Percentiles rank a stretch among this genome's conserved stretches.
Evolutionary conservation across 2,329 filamentous ascomycete species (phyloP).

Genomic region (Calonectria pteridis): DNA sequence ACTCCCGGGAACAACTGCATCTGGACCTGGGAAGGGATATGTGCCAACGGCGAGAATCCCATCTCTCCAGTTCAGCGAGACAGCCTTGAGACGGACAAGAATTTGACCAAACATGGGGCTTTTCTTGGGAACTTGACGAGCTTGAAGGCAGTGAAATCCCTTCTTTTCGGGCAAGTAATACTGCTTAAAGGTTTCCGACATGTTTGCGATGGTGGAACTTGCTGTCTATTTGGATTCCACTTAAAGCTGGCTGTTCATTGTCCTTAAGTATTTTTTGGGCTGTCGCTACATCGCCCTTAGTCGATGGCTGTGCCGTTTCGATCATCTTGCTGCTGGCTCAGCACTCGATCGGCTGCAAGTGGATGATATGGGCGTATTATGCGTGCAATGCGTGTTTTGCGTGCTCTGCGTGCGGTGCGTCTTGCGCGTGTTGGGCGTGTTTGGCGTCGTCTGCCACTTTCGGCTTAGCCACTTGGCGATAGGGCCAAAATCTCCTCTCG

Average conservation of each 20-base stretch:
- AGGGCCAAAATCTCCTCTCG: neutral
- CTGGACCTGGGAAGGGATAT: constrained; percentile 26
- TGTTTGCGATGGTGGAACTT: neutral
- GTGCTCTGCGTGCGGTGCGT: neutral
- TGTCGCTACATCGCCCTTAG: no score
- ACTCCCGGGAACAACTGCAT: constrained; percentile 23
- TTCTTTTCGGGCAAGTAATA: constrained; percentile 23
- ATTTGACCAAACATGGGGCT: constrained; percentile 24
- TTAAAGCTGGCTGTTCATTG: neutral
- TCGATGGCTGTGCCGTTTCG: neutral
- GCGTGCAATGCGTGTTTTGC: neutral
- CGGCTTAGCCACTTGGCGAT: neutral
- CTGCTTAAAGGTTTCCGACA: constrained; percentile 12
- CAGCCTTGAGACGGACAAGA: constrained; percentile 23
- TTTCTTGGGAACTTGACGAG: constrained; percentile 19
- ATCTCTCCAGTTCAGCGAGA: constrained; percentile 27
- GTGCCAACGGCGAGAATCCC: constrained; percentile 24
- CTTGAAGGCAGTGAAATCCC: constrained; percentile 17
- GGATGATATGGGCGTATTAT: neutral
- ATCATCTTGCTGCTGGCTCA: no score
- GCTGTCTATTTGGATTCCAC: neutral
- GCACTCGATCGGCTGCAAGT: neutral
- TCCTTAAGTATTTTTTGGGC: neutral
- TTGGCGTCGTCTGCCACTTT: neutral
- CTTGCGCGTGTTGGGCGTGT: constrained; percentile 14